Evolutionary conservation across 306 rosid genomes (phyloP), one percentile per base, ranked within the genome.

Genomic region (Potentilla sterilis): DNA sequence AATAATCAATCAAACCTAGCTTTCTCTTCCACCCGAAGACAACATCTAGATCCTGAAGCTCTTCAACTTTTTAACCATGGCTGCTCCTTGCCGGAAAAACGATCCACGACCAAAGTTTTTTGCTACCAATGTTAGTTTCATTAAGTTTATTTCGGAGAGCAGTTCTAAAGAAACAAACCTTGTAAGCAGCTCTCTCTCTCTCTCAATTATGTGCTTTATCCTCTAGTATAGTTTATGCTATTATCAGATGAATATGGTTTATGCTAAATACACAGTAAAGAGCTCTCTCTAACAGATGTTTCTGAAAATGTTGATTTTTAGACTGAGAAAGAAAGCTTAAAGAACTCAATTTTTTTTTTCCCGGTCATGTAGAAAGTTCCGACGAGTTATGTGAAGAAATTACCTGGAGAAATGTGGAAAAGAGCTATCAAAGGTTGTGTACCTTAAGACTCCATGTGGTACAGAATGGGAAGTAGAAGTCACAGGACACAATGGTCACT

Each of bases 401-500:
- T 13, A 43, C 44, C 63, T 55, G 18, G 1, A 9, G 38, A 28
- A 24, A 28, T 59, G 24, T 34, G 12, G 16, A 42, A 12, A 55
- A 21, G 34, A 64, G 15, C 57, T 79, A 2, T 14, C 67, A 2
- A 55, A 67, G n/a, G 7, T 2, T 4, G 44, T 58, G 19, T 8
- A 22, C 6, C 19, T 79, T 6, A 52, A 42, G 32, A 42, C 44
- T n/a, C 63, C 64, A 24, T 55, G 71, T 67, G 78, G 74, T 5
- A 2, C 62, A 21, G 48, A 67, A 41, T 79, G 82, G 78, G 18
- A 55, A 1, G 22, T 73, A 21, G 74, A 72, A 13, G 48, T 73
- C 32, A 21, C 10, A 11, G 40, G 21, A 3, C 12, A n/a, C 14
- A 21, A 54, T 42, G 47, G 18, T 9, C 19, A 2, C 0, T 59